phyloP scores from a whole-genome alignment of 129 eudicot species.

The Deinandra increscens region DNA sequence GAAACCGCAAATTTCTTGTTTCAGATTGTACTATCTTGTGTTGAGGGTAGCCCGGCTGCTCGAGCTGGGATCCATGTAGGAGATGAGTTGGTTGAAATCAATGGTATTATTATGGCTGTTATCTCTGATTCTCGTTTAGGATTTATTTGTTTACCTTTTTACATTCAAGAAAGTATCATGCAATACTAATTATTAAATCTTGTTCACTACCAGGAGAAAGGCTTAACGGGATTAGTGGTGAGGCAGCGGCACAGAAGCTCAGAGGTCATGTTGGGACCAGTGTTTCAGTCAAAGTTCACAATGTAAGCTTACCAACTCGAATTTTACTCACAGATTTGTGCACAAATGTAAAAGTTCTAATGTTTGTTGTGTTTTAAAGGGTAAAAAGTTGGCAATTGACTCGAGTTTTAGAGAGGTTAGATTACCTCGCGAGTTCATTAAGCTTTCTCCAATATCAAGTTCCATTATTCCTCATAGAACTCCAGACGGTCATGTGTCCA shows the following conservation, averaged over 20 bases:
- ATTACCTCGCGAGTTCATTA: slow-evolving; percentile 79
- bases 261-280: slow-evolving; percentile 96
- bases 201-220: slow-evolving; percentile 59
- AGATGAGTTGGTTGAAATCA: slow-evolving; percentile 84
- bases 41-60: slow-evolving; percentile 96
- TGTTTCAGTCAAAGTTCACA: slow-evolving; percentile 77
- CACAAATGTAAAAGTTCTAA: not conserved
- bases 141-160: slow-evolving; percentile 5
- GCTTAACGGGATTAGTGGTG: slow-evolving; percentile 79
- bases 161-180: slow-evolving; percentile 6
- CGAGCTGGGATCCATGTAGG: slow-evolving; percentile 98
- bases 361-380: slow-evolving; percentile 43
- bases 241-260: slow-evolving; percentile 92
- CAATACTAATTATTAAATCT: slow-evolving; percentile 8
- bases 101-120: slow-evolving; percentile 42
- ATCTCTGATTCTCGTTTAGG: not conserved
- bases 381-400: slow-evolving; percentile 43
- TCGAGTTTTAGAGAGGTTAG: slow-evolving; percentile 73
- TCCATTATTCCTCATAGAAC: slow-evolving; percentile 80
- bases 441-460: slow-evolving; percentile 88
- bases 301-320: slow-evolving; percentile 35
- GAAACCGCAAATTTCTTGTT: slow-evolving; percentile 16
- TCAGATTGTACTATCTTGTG: slow-evolving; percentile 81
- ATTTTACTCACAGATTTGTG: slow-evolving; percentile 2
- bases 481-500: slow-evolving; percentile 74